Conservation (phyloP, 75 land plant species). For the Cupressus sempervirens region DNA sequence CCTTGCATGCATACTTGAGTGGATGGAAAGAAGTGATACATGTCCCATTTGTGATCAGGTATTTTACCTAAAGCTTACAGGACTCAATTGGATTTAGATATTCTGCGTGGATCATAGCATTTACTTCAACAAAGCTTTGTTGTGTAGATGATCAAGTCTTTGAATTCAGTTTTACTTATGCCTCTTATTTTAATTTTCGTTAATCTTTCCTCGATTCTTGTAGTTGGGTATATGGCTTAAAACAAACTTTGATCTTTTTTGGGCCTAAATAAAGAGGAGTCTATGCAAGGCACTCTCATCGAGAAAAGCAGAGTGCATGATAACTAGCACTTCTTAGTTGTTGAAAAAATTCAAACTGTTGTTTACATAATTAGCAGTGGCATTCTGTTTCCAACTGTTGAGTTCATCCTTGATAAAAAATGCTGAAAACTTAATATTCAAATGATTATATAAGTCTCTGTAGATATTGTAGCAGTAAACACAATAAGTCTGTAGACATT, state of each 20-base stretch:
- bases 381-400: neutral
- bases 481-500: neutral
- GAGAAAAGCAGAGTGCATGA: neutral
- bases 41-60: conserved; percentile 52
- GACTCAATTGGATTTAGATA: neutral
- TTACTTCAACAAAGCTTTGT: neutral
- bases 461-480: too few species aligned
- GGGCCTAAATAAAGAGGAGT: neutral
- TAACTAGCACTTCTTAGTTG: neutral
- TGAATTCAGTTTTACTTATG: neutral
- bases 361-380: neutral
- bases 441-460: too few species aligned
- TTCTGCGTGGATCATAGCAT: neutral
- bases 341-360: neutral
- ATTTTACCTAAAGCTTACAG: neutral
- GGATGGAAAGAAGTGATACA: conserved; percentile 63
- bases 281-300: neutral
- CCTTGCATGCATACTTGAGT: conserved; percentile 63
- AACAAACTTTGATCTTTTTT: neutral
- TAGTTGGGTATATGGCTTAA: neutral
- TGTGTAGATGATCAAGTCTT: neutral
- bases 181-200: neutral
- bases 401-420: neutral
- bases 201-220: neutral
- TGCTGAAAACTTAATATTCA: neutral